phyloP scores from a whole-genome alignment of 208 protist genomes.

The Acanthamoeba castellanii region DNA sequence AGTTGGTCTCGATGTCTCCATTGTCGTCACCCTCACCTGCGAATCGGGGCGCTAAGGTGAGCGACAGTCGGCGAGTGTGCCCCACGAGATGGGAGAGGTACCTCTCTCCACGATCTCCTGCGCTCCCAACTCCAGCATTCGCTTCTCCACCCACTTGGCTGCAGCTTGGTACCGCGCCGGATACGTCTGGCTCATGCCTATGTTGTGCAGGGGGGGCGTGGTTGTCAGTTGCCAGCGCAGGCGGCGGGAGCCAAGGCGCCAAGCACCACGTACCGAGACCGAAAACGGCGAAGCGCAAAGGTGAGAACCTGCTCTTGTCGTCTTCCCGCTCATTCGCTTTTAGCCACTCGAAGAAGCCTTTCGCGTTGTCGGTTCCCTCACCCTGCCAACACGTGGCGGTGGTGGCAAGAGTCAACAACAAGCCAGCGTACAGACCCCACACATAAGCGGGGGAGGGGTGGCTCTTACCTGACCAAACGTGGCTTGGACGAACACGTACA shows the following conservation, averaged over 20 bases:
- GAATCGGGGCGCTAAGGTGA: neutral
- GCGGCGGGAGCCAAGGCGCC: neutral
- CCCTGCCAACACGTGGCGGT: neutral
- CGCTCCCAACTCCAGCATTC: constrained; percentile 28
- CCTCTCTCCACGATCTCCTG: constrained; percentile 35
- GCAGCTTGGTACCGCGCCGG: constrained; percentile 67
- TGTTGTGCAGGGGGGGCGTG: neutral
- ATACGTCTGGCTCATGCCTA: constrained; percentile 59
- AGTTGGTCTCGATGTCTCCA: neutral
- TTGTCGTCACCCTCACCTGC: constrained; percentile 18
- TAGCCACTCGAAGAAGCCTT: constrained; percentile 62
- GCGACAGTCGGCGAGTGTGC: neutral
- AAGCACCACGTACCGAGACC: constrained; percentile 42
- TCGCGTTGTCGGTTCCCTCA: constrained; percentile 71
- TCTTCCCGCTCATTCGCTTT: constrained; percentile 31
- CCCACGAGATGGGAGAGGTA: neutral
- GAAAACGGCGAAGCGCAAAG: constrained; percentile 58
- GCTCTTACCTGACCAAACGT: constrained; percentile 40
- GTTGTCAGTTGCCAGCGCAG: neutral
- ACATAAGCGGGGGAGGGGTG: neutral
- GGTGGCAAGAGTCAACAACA: too few relatives aligned
- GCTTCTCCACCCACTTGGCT: constrained; percentile 35
- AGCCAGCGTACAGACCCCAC: neutral
- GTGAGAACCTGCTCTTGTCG: neutral
- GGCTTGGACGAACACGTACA: constrained; percentile 64